Base-by-base conservation (phyloP, 768 basidiomycete species). In the Clathrus columnatus region DNA sequence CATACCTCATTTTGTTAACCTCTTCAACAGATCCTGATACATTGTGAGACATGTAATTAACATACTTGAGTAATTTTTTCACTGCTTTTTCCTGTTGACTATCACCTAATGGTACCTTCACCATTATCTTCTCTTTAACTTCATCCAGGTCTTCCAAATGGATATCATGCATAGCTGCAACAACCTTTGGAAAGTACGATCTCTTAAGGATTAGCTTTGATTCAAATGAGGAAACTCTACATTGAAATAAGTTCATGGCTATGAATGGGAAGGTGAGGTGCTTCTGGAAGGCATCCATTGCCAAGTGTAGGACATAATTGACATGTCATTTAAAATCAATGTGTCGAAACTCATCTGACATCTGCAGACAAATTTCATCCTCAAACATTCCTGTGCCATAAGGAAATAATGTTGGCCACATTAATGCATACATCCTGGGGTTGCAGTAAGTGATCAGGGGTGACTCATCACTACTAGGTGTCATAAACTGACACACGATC, bases 331-430 rank as follows among this genome's bases (percentile, higher is more conserved):
- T 32, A 6, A 32, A 32, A 16, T 32, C 30, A 6, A 32, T 16
- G 16, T 6, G 6, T 16, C 30, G 6, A 16, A 32, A 32, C 16
- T 16, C 30, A 7, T 32, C 16, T 7, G 30, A 32, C 16, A 7
- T 32, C 30, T 7, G 6, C 6, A 6, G 16, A 6, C 30, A 7
- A 32, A 32, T 16, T 32, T 32, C 30, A 32, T 32, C 30, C 6
- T 63, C 61, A 36, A 63, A 52, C 46, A 56, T 59, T 16, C 61
- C 61, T 16, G 59, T 52, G 18, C 61, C 61, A 20, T 59, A 62
- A 23, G 62, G 62, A 24, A 62, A 63, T 5, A 63, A 51, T 20
- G 61, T 60, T 32, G 62, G 62, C 52, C 56, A 63, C 18, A 63
- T 27, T 27, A 46, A 50, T 14, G 58, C 60, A 45, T 45, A 63